Percentiles rank a stretch among this genome's conserved stretches.
Evolutionary conservation across 495 filamentous ascomycete species (phyloP).

Genomic region (Entonaema liquescens): DNA sequence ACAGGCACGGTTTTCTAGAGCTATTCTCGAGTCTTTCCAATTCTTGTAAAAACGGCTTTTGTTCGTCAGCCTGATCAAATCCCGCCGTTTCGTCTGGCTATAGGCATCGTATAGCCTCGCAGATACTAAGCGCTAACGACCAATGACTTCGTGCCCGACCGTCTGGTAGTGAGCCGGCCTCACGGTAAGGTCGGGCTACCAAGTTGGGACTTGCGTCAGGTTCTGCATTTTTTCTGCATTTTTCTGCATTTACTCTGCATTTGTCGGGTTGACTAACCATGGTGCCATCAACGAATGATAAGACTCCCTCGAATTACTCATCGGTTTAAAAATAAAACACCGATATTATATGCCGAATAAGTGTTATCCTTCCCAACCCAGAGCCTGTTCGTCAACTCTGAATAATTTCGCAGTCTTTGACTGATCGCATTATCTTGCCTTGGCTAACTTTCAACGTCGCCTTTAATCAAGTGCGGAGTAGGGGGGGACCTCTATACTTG

Average conservation of each 20-base stretch:
- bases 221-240: background rate
- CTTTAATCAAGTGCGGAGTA: constrained; percentile 36
- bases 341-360: constrained; percentile 18
- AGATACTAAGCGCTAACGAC: constrained; percentile 27
- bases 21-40: constrained; percentile 6
- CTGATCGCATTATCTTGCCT: constrained; percentile 39
- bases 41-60: constrained; percentile 22
- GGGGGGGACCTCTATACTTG: constrained; percentile 10
- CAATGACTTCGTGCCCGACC: constrained; percentile 33
- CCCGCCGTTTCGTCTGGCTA: constrained; percentile 18
- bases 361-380: background rate
- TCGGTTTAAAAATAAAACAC: constrained; percentile 43
- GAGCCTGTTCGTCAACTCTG: constrained; percentile 14
- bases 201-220: background rate
- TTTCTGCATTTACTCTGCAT: constrained; percentile 16
- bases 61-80: constrained; percentile 32
- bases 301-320: constrained; percentile 26
- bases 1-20: constrained; percentile 25
- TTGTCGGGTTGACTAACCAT: constrained; percentile 32
- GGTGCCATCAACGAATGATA: constrained; percentile 24
- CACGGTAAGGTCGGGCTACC: constrained; percentile 1
- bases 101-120: constrained; percentile 13
- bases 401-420: constrained; percentile 16
- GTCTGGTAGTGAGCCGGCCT: constrained; percentile 38
- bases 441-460: constrained; percentile 2